These are phyloP conservation scores for Sphagnurus paluster DNA, from an alignment of 1,284 basidiomycete genomes.

Conservation along the genomic window DNA sequence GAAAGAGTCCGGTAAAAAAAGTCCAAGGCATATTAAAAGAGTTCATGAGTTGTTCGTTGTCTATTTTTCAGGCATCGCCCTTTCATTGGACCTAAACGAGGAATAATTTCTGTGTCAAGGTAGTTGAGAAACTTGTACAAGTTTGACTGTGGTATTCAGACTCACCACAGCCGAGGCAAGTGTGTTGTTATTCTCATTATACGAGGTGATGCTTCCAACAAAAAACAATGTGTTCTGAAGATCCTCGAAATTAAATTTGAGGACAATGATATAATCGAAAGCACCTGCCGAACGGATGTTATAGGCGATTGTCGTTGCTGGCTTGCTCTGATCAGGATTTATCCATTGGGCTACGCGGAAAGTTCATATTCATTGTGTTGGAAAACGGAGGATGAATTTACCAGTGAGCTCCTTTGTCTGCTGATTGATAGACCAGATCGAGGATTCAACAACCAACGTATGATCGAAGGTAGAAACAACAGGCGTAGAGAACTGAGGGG, in stretches of 20 bases:
- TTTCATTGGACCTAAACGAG: slow-evolving; percentile 9
- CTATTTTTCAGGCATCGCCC: background rate
- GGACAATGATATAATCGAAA: background rate
- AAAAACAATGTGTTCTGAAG: slow-evolving; percentile 37
- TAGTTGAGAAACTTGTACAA: background rate
- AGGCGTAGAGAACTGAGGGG: slow-evolving; percentile 24
- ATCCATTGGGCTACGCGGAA: slow-evolving; percentile 37
- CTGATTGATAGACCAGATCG: slow-evolving; percentile 39
- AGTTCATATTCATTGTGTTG: background rate
- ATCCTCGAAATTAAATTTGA: background rate
- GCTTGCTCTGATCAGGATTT: slow-evolving; percentile 36
- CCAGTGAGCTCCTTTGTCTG: slow-evolving; percentile 36
- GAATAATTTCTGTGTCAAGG: slow-evolving; percentile 19
- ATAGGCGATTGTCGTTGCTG: slow-evolving; percentile 35
- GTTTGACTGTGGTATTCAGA: slow-evolving; percentile 16
- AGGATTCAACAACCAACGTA: slow-evolving; percentile 31
- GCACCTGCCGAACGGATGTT: slow-evolving; percentile 28
- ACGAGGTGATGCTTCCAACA: slow-evolving; percentile 35
- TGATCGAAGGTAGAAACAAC: slow-evolving; percentile 16
- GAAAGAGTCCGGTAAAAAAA: too few species aligned
- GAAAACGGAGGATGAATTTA: slow-evolving; percentile 22
- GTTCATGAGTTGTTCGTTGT: too few species aligned
- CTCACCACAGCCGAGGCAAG: slow-evolving; percentile 34
- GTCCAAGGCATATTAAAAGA: too few species aligned
- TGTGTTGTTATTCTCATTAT: slow-evolving; percentile 31